Percentiles rank a stretch among this genome's conserved stretches.
These are phyloP conservation scores for Cyberlindnera veronae DNA, from an alignment of 805 yeast species.

Conservation along the genomic window DNA sequence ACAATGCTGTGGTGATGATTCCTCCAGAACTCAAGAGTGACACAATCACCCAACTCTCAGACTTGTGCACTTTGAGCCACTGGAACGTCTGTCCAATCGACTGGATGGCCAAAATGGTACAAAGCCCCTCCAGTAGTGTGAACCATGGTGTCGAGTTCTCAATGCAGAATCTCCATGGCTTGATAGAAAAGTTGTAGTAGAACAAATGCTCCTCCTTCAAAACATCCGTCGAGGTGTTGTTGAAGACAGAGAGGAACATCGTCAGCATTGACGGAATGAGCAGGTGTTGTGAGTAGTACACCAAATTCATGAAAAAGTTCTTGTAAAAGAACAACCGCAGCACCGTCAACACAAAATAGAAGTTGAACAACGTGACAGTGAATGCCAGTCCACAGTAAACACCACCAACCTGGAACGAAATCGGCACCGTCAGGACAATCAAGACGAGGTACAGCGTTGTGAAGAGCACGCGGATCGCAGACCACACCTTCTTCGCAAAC, in stretches of 20 bases:
- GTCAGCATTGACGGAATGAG: slow-evolving; percentile 79
- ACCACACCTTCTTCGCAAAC: slow-evolving; percentile 5
- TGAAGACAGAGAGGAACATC: slow-evolving; percentile 56
- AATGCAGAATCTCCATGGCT: slow-evolving; percentile 69
- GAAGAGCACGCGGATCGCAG: slow-evolving; percentile 30
- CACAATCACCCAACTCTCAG: slow-evolving; percentile 75
- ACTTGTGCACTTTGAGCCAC: slow-evolving; percentile 58
- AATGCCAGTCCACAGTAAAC: slow-evolving; percentile 84
- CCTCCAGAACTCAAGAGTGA: slow-evolving; percentile 71
- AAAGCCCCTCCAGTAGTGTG: slow-evolving; percentile 88
- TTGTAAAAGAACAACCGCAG: slow-evolving; percentile 49
- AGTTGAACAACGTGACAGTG: slow-evolving; percentile 64
- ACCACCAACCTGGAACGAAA: slow-evolving; percentile 94
- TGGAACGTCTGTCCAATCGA: slow-evolving; percentile 80
- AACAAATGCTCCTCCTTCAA: slow-evolving; percentile 21
- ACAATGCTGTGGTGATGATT: slow-evolving; percentile 70
- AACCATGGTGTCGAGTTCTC: slow-evolving; percentile 85
- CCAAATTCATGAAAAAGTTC: slow-evolving; percentile 30
- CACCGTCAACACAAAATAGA: slow-evolving; percentile 73
- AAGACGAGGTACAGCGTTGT: slow-evolving; percentile 62
- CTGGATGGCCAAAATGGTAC: slow-evolving; percentile 87
- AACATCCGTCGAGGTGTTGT: slow-evolving; percentile 28
- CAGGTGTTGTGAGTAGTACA: slow-evolving; percentile 80
- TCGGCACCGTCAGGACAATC: slow-evolving; percentile 79
- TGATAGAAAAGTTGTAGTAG: slow-evolving; percentile 38